These are phyloP conservation scores for Colletotrichum incanum DNA, from an alignment of 2,329 filamentous ascomycete genomes.

Conservation along the genomic window DNA sequence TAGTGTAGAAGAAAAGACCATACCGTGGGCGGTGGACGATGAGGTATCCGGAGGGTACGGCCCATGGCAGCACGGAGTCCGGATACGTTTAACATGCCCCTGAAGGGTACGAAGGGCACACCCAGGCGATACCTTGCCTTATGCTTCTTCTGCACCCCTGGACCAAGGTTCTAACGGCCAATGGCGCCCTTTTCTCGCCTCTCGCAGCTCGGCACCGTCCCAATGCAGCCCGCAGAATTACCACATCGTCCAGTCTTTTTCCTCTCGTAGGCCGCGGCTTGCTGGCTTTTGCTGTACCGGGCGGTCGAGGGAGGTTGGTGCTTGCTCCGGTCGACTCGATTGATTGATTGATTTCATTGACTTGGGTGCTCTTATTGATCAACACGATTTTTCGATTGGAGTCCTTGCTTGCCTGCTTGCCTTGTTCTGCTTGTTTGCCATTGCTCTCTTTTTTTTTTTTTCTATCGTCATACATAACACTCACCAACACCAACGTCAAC, in stretches of 20 bases:
- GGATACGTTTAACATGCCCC: neutral
- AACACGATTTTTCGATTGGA: constrained; percentile 23
- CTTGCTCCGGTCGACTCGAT: constrained; percentile 1
- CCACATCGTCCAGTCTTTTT: neutral
- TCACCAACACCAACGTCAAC: neutral
- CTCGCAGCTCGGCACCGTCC: neutral
- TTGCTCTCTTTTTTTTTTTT: neutral
- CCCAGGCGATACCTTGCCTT: constrained; percentile 22
- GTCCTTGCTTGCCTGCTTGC: constrained; percentile 1
- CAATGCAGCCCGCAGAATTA: constrained; percentile 3
- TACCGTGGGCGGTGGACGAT: neutral
- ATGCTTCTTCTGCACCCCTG: constrained; percentile 38
- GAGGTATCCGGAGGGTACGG: neutral
- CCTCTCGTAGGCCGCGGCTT: neutral
- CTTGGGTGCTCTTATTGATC: constrained; percentile 38
- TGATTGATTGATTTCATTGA: too few relatives aligned
- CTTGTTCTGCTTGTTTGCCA: neutral
- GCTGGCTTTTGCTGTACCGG: neutral
- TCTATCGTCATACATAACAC: neutral
- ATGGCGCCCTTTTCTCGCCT: neutral
- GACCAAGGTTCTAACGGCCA: constrained; percentile 20
- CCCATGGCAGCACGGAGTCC: neutral
- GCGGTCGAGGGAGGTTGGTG: constrained; percentile 3
- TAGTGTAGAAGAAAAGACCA: neutral
- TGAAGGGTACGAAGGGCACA: neutral